Conservation (phyloP, 768 basidiomycete genomes). For the Sporobolomyces pararoseus region DNA sequence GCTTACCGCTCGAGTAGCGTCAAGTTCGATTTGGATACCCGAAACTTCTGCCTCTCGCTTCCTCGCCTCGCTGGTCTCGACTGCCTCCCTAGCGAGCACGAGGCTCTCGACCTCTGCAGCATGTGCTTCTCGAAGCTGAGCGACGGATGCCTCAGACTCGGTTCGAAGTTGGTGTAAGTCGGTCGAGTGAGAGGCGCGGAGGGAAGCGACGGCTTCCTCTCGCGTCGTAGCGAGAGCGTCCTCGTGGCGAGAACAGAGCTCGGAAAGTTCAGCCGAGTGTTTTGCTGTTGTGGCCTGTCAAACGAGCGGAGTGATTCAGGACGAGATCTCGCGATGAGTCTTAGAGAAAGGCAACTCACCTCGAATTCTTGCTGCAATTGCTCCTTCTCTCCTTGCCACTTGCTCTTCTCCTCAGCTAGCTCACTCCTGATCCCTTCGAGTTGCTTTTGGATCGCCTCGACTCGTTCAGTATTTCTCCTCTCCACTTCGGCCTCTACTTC, state of each 20-base stretch:
- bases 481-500: neutral
- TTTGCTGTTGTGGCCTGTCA: neutral
- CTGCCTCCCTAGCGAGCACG: slow-evolving; percentile 58
- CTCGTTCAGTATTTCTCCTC: neutral
- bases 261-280: neutral
- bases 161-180: slow-evolving; percentile 70
- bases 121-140: slow-evolving; percentile 66
- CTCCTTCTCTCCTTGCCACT: slow-evolving; percentile 25
- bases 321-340: neutral
- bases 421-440: slow-evolving; percentile 6
- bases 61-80: slow-evolving; percentile 51
- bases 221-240: neutral
- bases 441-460: slow-evolving; percentile 4
- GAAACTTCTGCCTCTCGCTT: slow-evolving; percentile 57
- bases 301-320: neutral
- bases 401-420: neutral
- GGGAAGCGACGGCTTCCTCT: slow-evolving; percentile 50
- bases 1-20: slow-evolving; percentile 61
- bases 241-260: neutral
- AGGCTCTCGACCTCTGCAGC: slow-evolving; percentile 61
- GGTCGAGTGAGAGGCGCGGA: slow-evolving; percentile 68
- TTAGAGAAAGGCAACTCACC: slow-evolving; percentile 52
- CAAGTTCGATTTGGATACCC: slow-evolving; percentile 61
- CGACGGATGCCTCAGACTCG: slow-evolving; percentile 63
- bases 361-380: slow-evolving; percentile 66